Percentiles rank a stretch among this genome's conserved stretches.
These are phyloP conservation scores for Ophiosphaerella narmari DNA, from an alignment of 2,329 filamentous ascomycete species.

Conservation along the genomic window DNA sequence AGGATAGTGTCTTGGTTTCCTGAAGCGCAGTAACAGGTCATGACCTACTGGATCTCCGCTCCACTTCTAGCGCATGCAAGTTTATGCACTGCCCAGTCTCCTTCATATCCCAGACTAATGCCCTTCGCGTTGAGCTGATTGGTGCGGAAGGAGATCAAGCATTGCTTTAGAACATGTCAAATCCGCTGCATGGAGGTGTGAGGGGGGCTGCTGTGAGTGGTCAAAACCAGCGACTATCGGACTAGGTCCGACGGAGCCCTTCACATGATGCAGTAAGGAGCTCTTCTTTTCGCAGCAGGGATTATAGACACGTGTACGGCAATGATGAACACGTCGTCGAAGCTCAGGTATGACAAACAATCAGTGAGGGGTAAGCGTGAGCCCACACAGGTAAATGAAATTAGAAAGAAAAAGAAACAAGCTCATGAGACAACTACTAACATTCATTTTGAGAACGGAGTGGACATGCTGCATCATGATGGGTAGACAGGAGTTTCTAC, in stretches of 20 bases:
- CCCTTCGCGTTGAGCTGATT: neutral
- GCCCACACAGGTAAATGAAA: too few species aligned
- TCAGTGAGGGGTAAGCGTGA: neutral
- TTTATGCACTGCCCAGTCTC: neutral
- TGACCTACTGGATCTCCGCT: slow-evolving; percentile 2
- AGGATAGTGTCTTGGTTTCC: neutral
- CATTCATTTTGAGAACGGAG: too few species aligned
- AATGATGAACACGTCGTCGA: slow-evolving; percentile 2
- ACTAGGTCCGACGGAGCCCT: too few species aligned
- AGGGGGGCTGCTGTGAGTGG: slow-evolving; percentile 30
- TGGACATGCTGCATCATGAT: too few species aligned
- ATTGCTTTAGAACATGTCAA: slow-evolving; percentile 13
- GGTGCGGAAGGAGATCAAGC: slow-evolving; percentile 5
- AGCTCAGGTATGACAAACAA: neutral
- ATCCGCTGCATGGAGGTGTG: slow-evolving; percentile 27
- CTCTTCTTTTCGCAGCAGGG: slow-evolving; percentile 3
- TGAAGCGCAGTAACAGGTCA: neutral
- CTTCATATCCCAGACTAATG: slow-evolving; percentile 6
- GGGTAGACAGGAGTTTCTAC: too few species aligned
- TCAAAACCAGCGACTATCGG: slow-evolving; percentile 1
- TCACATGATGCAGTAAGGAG: neutral
- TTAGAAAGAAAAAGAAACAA: too few species aligned
- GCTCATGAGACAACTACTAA: too few species aligned
- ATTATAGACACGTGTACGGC: slow-evolving; percentile 20
- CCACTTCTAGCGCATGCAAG: slow-evolving; percentile 7